Conservation (phyloP, 805 yeast species). For the Starmerella sirachaensis region DNA sequence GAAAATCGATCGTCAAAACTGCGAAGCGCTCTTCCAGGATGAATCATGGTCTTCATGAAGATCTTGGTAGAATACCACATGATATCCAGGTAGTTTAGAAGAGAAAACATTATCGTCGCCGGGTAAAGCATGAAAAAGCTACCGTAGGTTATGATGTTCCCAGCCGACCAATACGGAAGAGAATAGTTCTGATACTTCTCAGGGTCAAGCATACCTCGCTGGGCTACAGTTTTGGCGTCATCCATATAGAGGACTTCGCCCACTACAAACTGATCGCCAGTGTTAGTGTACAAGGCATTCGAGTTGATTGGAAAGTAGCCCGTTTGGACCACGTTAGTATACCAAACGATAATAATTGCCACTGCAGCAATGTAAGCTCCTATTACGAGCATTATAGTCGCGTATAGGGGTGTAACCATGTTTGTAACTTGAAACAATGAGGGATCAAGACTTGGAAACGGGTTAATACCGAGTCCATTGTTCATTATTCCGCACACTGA, state of each 20-base stretch:
- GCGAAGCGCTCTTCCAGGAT: conserved; percentile 24
- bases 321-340: conserved; percentile 40
- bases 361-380: conserved; percentile 31
- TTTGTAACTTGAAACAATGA: conserved; percentile 25
- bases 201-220: conserved; percentile 35
- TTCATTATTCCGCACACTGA: conserved; percentile 35
- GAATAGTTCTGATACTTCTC: conserved; percentile 45
- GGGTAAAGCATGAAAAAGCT: conserved; percentile 47
- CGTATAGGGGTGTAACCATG: conserved; percentile 37
- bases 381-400: conserved; percentile 26
- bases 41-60: conserved; percentile 19
- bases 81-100: conserved; percentile 18
- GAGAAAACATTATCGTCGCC: conserved; percentile 37
- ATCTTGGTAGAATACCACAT: not conserved
- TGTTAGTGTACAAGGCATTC: conserved; percentile 32
- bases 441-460: conserved; percentile 43
- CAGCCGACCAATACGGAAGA: conserved; percentile 57
- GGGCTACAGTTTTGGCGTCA: too few species aligned
- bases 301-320: conserved; percentile 43
- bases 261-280: conserved; percentile 35
- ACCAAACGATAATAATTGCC: conserved; percentile 28
- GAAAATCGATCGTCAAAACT: conserved; percentile 42
- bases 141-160: conserved; percentile 46
- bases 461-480: conserved; percentile 44
- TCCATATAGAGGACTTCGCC: conserved; percentile 34